These are phyloP conservation scores for Cytidiella melzeri DNA, from an alignment of 768 basidiomycete genomes.

Conservation along the genomic window DNA sequence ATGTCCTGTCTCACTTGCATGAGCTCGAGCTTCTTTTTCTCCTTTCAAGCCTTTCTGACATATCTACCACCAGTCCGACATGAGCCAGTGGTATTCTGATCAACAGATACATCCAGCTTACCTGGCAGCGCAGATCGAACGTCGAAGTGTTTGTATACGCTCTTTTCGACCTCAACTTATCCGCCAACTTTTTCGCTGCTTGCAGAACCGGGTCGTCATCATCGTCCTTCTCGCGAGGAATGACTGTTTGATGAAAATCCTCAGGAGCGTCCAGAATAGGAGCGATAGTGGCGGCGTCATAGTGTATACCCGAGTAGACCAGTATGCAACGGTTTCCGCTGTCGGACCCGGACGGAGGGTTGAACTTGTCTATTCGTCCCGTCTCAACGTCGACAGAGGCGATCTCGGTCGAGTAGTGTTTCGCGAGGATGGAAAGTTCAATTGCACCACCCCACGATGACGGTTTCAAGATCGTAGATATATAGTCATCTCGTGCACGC, in stretches of 20 bases:
- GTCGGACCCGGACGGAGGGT: conserved; percentile 40
- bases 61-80: conserved; percentile 36
- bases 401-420: conserved; percentile 81
- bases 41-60: conserved; percentile 86
- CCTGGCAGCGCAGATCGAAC: conserved; percentile 87
- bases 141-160: conserved; percentile 90
- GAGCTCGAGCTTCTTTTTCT: conserved; percentile 87
- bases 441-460: conserved; percentile 95
- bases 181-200: conserved; percentile 68
- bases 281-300: conserved; percentile 84
- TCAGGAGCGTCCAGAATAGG: conserved; percentile 68
- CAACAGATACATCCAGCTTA: conserved; percentile 27
- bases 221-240: conserved; percentile 48
- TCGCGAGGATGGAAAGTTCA: conserved; percentile 80
- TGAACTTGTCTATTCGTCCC: conserved; percentile 81
- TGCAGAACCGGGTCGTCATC: conserved; percentile 49
- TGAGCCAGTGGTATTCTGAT: background rate
- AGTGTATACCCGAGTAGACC: conserved; percentile 96
- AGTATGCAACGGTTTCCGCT: conserved; percentile 46
- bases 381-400: conserved; percentile 89
- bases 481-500: conserved; percentile 63
- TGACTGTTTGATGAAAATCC: conserved; percentile 86
- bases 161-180: conserved; percentile 63
- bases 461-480: conserved; percentile 72
- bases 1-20: conserved; percentile 86